Base-by-base conservation (phyloP, 2,329 filamentous ascomycete species). In the Fusarium tanahbumbuense region DNA sequence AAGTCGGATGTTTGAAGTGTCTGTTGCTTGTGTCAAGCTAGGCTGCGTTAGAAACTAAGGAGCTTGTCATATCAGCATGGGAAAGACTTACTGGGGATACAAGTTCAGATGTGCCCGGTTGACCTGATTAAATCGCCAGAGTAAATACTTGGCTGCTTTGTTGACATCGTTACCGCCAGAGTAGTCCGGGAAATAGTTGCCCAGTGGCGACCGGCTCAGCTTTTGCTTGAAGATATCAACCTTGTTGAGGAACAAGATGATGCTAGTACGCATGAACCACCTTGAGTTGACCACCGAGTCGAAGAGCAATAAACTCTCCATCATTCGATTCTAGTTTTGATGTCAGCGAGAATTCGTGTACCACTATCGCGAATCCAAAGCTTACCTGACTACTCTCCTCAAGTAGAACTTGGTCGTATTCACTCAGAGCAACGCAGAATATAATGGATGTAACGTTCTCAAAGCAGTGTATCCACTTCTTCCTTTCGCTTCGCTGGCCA, bases 391-490 rank as follows among this genome's bases (percentile, higher is more conserved):
- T 98, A 82, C 93, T 97, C 82, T 98, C 96, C 82, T 99, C 96
- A 42, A 99, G 85, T 56, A 99, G 85, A 8, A 98, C 95, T 82
- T 99, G 96, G 78, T 99, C 96, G 80, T 99, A 99, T 82, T 99
- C 96, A 83, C 94, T 98, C 74, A 99, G 84, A 18, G 96, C 96
- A 67, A 99, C 96, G 78, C 96, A 99, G 82, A 99, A 99, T 74
- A 99, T 99, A 81, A 99, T 99, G 6, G 96, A 98, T 45, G 96
- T 99, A 76, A 99, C 96, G 76, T 98, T 98, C 81, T 99, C 96
- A 81, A 99, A 99, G 84, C 96, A 99, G 83, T 99, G 96, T 78
- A 99, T 99, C 96, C 96, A 99, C 84, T 99, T 99, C 86, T 99
- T 99, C 68, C 96, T 89, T 82, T 99, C 96, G 80, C 95, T 98